Evolutionary conservation across 176 grass and related monocot species (phyloP).

Genomic region (Coix lacrymajobi): DNA sequence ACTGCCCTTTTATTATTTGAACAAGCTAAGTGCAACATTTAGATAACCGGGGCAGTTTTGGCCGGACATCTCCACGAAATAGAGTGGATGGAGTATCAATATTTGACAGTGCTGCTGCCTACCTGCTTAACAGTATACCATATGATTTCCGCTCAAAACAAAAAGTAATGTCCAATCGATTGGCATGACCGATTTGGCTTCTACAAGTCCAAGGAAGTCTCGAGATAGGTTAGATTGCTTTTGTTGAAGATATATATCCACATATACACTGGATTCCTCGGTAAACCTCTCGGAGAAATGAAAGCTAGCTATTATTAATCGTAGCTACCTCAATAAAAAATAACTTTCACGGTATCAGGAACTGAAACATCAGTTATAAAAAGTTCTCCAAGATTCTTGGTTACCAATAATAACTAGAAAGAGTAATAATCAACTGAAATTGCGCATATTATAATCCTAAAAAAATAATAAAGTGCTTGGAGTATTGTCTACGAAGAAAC

Average conservation of each 20-base stretch:
- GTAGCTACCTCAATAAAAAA: background rate
- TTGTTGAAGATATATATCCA: background rate
- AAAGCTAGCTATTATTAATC: background rate
- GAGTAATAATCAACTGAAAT: background rate
- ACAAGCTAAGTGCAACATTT: background rate
- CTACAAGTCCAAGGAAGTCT: background rate
- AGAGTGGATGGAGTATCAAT: background rate
- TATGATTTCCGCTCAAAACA: background rate
- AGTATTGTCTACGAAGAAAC: background rate
- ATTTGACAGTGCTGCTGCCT: background rate
- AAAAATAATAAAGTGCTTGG: background rate
- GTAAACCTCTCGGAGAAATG: background rate
- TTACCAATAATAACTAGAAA: background rate
- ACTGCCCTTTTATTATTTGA: background rate
- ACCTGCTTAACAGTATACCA: background rate
- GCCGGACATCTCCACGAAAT: background rate
- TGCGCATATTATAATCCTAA: background rate
- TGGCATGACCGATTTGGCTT: background rate
- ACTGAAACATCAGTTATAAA: background rate
- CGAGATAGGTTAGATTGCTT: background rate
- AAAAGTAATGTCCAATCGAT: background rate
- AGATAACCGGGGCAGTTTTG: background rate
- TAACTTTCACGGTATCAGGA: background rate
- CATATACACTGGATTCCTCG: background rate
- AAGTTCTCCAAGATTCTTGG: background rate